Conservation (phyloP, 768 basidiomycete genomes). For the Tephrocybe sp. region DNA sequence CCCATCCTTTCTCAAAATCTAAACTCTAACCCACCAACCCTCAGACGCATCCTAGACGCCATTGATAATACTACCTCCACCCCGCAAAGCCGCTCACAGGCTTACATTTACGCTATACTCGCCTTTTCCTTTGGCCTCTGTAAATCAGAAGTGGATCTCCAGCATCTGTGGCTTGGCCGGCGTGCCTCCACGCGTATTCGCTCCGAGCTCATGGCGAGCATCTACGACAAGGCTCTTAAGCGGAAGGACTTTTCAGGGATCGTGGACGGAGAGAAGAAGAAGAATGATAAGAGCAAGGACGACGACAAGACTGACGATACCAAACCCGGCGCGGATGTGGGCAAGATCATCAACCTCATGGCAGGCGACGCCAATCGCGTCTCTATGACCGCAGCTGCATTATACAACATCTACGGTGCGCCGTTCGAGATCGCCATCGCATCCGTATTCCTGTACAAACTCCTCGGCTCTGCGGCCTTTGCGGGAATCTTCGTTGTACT, state of each 20-base stretch:
- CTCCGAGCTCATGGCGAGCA: slow-evolving; percentile 78
- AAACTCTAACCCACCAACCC: background rate
- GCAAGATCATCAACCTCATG: slow-evolving; percentile 92
- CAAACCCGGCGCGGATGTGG: slow-evolving; percentile 79
- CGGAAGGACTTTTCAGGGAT: slow-evolving; percentile 83
- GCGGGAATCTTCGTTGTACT: slow-evolving; percentile 71
- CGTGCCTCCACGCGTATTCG: slow-evolving; percentile 75
- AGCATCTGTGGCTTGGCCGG: slow-evolving; percentile 80
- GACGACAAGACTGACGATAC: slow-evolving; percentile 49
- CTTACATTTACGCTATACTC: slow-evolving; percentile 78
- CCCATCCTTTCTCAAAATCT: background rate
- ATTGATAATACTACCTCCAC: slow-evolving; percentile 44
- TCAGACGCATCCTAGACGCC: slow-evolving; percentile 58
- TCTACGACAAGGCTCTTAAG: slow-evolving; percentile 88
- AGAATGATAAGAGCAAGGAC: slow-evolving; percentile 22
- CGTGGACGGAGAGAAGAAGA: slow-evolving; percentile 45
- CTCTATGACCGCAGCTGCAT: slow-evolving; percentile 50
- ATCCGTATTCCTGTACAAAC: slow-evolving; percentile 69
- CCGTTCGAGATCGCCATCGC: slow-evolving; percentile 82
- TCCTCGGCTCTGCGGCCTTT: slow-evolving; percentile 72
- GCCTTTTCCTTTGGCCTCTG: slow-evolving; percentile 62
- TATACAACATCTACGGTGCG: slow-evolving; percentile 71
- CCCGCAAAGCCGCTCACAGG: slow-evolving; percentile 51
- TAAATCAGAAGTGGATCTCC: slow-evolving; percentile 69
- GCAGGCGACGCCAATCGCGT: slow-evolving; percentile 70